These are phyloP conservation scores for Quillaja saponaria DNA, from an alignment of 306 rosid genomes.

Conservation along the genomic window DNA sequence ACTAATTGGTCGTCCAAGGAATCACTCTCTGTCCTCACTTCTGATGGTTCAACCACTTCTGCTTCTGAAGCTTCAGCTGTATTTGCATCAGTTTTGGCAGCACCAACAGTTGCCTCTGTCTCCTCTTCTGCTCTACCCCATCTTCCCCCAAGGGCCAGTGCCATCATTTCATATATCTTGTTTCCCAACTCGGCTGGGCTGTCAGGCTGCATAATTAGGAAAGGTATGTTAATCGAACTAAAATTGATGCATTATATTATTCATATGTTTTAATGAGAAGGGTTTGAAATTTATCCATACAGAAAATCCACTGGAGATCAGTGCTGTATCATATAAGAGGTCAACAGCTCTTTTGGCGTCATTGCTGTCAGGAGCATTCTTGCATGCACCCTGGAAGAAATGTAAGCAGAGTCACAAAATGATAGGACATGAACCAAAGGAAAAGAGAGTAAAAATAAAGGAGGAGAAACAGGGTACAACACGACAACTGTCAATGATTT, in stretches of 20 bases:
- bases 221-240: constrained; percentile 9
- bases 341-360: constrained; percentile 92
- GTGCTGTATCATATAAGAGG: constrained; percentile 85
- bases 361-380: constrained; percentile 74
- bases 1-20: constrained; percentile 88
- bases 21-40: constrained; percentile 78
- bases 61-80: constrained; percentile 42
- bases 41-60: constrained; percentile 82
- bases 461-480: too few relatives aligned
- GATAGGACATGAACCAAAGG: too few relatives aligned
- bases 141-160: constrained; percentile 93
- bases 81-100: constrained; percentile 39
- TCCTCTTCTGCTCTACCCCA: constrained; percentile 88
- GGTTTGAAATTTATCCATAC: constrained; percentile 38
- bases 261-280: background rate
- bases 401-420: constrained; percentile 8
- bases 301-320: constrained; percentile 94
- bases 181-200: constrained; percentile 95
- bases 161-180: constrained; percentile 96
- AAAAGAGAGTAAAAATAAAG: too few relatives aligned
- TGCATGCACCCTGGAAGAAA: constrained; percentile 82
- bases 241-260: background rate
- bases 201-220: constrained; percentile 68
- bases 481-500: too few relatives aligned
- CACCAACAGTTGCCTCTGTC: constrained; percentile 27